Evolutionary conservation across 2,329 filamentous ascomycete species (phyloP), one percentile per base, ranked within the genome.

Genomic region (Talaromyces sp.): DNA sequence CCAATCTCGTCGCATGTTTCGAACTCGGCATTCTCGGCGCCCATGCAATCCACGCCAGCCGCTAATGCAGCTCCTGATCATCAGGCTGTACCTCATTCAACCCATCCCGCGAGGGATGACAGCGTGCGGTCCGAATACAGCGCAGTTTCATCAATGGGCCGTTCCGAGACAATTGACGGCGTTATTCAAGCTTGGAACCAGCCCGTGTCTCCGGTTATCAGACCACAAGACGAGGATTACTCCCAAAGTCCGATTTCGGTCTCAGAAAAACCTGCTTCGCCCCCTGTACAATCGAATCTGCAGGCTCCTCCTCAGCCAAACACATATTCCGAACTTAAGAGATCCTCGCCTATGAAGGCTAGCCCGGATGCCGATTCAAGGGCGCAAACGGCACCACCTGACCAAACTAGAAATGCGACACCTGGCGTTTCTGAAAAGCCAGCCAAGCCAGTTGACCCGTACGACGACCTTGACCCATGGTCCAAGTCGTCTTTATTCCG

Each of bases 401-500:
- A 30, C 16, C 51, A 40, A 56, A 58, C 60, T 7, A 61, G 50
- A 23, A 55, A 60, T 5, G 31, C 62, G 27, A 55, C 62, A 28
- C 55, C 36, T 42, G 44, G 42, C 34, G 65, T 64, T 54, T 58
- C n/a, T 31, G 63, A 65, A 58, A 42, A 28, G 47, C 55, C 51
- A 27, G 55, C 65, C 16, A 71, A 68, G 44, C 47, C 60, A 61
- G 75, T 57, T 27, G 78, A 84, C 65, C 80, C 81, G 5, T 80
- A 80, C 62, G 78, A 76, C 28, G 83, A 84, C 65, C 73, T 86
- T n/a, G 81, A 84, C 63, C 79, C 82, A 2, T 85, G 83, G 81
- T 85, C 81, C 65, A 81, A 79, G 65, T 81, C 82, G 2, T 85
- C 83, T 30, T 69, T 86, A 55, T 79, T 82, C 56, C 76, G 83